phyloP scores from a whole-genome alignment of 2,329 filamentous ascomycete species.

The Lecanicillium sp. region DNA sequence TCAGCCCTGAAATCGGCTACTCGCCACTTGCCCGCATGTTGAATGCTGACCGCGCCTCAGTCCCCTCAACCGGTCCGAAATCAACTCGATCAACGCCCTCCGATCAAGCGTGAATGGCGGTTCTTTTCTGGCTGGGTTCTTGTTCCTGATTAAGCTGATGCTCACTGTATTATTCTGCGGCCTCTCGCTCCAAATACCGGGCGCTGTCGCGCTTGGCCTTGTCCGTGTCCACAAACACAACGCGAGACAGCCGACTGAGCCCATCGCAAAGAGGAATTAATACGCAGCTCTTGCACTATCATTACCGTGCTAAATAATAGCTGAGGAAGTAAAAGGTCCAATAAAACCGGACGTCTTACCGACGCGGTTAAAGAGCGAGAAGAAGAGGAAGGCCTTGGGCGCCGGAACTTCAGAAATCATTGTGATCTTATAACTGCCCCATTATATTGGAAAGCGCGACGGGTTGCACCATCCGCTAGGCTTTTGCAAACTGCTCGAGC shows the following conservation, averaged over 20 bases:
- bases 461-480: too few relatives aligned
- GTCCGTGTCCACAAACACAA: slow-evolving; percentile 20
- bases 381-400: slow-evolving; percentile 20
- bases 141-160: slow-evolving; percentile 56
- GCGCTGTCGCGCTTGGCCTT: slow-evolving; percentile 18
- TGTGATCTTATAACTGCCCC: slow-evolving; percentile 18
- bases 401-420: slow-evolving; percentile 21
- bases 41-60: slow-evolving; percentile 1
- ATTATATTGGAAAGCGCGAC: too few relatives aligned
- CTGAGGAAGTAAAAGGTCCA: slow-evolving; percentile 20
- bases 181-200: slow-evolving; percentile 30
- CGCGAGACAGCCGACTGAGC: slow-evolving; percentile 14
- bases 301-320: slow-evolving; percentile 17
- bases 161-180: slow-evolving; percentile 57
- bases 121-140: slow-evolving; percentile 25
- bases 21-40: slow-evolving; percentile 6
- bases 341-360: slow-evolving; percentile 22
- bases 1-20: not conserved
- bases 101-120: not conserved
- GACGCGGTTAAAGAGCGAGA: slow-evolving; percentile 19
- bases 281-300: slow-evolving; percentile 16
- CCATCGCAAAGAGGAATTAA: slow-evolving; percentile 19
- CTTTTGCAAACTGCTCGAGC: too few relatives aligned
- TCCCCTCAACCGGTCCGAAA: not conserved
- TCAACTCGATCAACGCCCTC: not conserved